A percentile compares a stretch with the other conserved stretches of the same genome.
Evolutionary conservation across 129 eudicot species (phyloP).

Genomic region (Deinandra increscens): DNA sequence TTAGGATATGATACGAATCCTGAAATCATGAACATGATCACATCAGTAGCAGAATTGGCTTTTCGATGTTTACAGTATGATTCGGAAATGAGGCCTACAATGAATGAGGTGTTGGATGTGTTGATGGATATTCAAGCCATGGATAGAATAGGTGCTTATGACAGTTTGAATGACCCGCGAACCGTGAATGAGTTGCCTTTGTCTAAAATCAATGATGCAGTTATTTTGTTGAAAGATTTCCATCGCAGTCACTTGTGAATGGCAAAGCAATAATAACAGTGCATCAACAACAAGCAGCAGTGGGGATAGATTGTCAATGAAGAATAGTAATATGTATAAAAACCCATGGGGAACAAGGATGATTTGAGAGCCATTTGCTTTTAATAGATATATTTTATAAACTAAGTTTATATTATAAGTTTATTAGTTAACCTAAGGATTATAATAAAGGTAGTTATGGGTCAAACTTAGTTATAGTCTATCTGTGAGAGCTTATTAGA

Average conservation of each 20-base stretch:
- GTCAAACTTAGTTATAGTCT: too few relatives aligned
- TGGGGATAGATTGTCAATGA: conserved; percentile 14
- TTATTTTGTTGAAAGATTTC: conserved; percentile 36
- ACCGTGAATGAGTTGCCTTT: conserved; percentile 28
- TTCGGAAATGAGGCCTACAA: too few relatives aligned
- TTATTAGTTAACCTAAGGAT: too few relatives aligned
- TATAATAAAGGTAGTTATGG: too few relatives aligned
- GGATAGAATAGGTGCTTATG: conserved; percentile 10
- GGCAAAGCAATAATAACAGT: conserved; percentile 41
- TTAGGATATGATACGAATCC: conserved; percentile 48
- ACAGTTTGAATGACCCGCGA: neutral
- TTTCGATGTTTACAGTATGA: too few relatives aligned
- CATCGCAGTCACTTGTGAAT: conserved; percentile 40
- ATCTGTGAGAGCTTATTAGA: too few relatives aligned
- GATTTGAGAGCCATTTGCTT: too few relatives aligned
- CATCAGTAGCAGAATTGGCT: too few relatives aligned
- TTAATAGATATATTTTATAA: too few relatives aligned
- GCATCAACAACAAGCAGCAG: conserved; percentile 42
- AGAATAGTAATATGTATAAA: neutral
- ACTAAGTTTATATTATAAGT: too few relatives aligned
- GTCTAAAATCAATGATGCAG: conserved; percentile 47
- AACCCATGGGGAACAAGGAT: neutral
- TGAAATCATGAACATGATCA: conserved; percentile 29
- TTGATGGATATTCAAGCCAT: conserved; percentile 37
- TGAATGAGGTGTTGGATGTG: too few relatives aligned